These are phyloP conservation scores for Isatis tinctoria DNA, from an alignment of 345 rosid genomes.

Conservation along the genomic window DNA sequence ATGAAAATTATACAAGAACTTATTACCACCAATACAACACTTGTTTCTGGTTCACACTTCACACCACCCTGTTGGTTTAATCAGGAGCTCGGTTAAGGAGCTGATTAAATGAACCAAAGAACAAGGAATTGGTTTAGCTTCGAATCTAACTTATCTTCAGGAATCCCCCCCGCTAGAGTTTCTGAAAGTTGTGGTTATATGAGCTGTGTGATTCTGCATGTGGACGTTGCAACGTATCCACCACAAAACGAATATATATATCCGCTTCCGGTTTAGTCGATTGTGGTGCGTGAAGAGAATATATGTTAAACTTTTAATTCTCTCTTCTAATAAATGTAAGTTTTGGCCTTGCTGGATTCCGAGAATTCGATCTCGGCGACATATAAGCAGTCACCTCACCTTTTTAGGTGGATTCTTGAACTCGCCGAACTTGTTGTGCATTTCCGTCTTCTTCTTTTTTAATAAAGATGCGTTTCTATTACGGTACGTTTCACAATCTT, in stretches of 20 bases:
- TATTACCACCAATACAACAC: not conserved
- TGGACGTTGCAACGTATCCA: not conserved
- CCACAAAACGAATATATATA: not conserved
- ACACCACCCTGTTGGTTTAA: not conserved
- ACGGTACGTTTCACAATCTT: not conserved
- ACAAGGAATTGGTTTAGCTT: not conserved
- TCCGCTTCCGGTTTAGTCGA: not conserved
- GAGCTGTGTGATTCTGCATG: not conserved
- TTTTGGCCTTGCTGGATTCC: not conserved
- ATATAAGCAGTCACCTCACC: not conserved
- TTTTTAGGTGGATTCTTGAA: too few relatives aligned
- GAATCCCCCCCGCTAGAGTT: too few relatives aligned
- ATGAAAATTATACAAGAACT: not conserved
- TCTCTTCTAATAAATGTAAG: too few relatives aligned
- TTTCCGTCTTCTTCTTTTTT: not conserved
- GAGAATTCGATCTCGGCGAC: not conserved
- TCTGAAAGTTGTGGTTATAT: not conserved
- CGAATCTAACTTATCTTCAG: not conserved
- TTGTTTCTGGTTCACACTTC: not conserved
- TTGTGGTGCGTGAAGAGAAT: not conserved
- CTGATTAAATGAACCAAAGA: not conserved
- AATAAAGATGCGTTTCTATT: not conserved
- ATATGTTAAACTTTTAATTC: not conserved
- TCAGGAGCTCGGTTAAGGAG: not conserved
- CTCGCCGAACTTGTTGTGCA: too few relatives aligned